Base-by-base conservation (phyloP, 1,284 basidiomycete species). In the Moesziomyces sp. region DNA sequence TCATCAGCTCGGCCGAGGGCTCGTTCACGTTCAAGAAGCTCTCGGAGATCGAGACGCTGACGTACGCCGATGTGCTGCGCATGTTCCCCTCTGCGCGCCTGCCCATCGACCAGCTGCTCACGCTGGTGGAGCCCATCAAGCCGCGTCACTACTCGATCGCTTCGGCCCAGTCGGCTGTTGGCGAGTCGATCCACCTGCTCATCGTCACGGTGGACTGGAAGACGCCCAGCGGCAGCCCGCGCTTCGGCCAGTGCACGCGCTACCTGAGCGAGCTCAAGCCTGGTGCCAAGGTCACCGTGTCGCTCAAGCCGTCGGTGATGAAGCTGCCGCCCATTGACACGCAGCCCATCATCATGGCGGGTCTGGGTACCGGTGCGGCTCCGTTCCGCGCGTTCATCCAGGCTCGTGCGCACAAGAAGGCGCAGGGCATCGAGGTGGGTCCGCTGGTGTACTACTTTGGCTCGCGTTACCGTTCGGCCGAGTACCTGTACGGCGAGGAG, bases 341-440 rank as follows among this genome's bases (percentile, higher is more conserved):
- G 63, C 94, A 97, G 85, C 96, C 96, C 49, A 89, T 99, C 85
- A 97, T 99, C 86, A 95, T 99, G 93, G 94, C 96, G 51, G 96
- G 96, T 82, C 90, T 99, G 46, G 97, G 96, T 59, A 99, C 97
- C 1, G 96, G 95, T 67, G 96, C 94, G 6, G 96, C 96, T 14
- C 96, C 96, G 44, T 99, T 99, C 92, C 92, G 95, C 57, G 95
- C 96, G 13, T 99, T 98, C 88, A 89, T 97, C 70, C 96, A 98
- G 85, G 90, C 97, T 84, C 91, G 96, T 68, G 94, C 93, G 7
- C 89, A 88, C 88, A 91, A 95, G 77, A 88, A 88, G 45, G 85
- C 89, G 21, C 90, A 93, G 84, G 91, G 92, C 52, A 86, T 91
- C 78, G 88, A 92, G 58, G 89, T 95, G 60, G 96, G 96, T 0